Evolutionary conservation across 169 alveolate species (phyloP).

Genomic region (Neospora caninum): DNA sequence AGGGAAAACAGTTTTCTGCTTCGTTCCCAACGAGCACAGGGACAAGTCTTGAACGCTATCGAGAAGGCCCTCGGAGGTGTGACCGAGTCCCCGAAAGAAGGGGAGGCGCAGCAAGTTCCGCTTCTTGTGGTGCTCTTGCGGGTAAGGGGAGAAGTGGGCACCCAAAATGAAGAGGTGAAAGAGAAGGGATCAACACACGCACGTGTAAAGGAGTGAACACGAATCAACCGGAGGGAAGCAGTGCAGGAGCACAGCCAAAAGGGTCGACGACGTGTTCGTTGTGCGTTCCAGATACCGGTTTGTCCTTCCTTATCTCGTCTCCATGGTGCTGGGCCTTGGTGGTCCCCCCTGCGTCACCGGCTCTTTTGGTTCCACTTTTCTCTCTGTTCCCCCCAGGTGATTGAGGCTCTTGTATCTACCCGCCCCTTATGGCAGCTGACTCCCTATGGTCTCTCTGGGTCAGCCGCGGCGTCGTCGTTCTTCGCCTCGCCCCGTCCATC

Average conservation of each 20-base stretch:
- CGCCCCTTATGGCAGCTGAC: not conserved
- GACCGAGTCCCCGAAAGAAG: not conserved
- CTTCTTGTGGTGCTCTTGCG: not conserved
- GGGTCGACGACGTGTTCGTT: too few relatives aligned
- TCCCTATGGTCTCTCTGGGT: not conserved
- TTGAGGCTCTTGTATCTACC: conserved; percentile 22
- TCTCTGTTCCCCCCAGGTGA: not conserved
- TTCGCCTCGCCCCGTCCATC: not conserved
- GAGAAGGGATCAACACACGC: not conserved
- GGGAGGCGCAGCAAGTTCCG: not conserved
- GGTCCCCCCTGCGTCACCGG: not conserved
- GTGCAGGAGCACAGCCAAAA: not conserved
- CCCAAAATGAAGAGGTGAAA: not conserved
- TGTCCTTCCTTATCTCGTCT: not conserved
- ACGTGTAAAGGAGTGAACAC: not conserved
- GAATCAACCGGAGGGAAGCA: not conserved
- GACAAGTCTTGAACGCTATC: not conserved
- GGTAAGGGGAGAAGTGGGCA: not conserved
- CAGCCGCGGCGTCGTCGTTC: not conserved
- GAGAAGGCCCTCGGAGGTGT: not conserved
- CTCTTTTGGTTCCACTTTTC: not conserved
- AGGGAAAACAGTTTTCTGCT: not conserved
- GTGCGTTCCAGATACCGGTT: not conserved
- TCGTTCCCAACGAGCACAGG: not conserved
- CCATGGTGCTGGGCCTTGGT: not conserved